These are phyloP conservation scores for Pseudocercospora musae DNA, from an alignment of 2,329 filamentous ascomycete genomes.

Conservation along the genomic window DNA sequence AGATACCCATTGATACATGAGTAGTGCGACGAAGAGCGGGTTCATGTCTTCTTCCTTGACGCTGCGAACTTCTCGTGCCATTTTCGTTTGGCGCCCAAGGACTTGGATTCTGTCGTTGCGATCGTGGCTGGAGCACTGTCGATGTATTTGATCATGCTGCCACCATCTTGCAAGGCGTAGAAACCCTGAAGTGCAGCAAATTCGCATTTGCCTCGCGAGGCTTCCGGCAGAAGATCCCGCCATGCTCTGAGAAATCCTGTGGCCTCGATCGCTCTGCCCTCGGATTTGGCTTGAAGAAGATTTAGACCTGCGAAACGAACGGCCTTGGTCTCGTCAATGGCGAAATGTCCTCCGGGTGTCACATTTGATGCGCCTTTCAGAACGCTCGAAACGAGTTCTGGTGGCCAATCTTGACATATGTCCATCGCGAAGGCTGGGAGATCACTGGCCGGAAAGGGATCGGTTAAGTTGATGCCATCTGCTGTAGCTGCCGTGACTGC, in stretches of 20 bases:
- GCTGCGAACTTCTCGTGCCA: slow-evolving; percentile 41
- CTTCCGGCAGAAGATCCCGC: slow-evolving; percentile 36
- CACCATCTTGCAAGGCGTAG: slow-evolving; percentile 22
- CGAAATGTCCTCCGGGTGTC: slow-evolving; percentile 27
- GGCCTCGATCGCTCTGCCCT: slow-evolving; percentile 22
- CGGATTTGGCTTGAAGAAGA: slow-evolving; percentile 24
- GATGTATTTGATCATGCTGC: slow-evolving; percentile 23
- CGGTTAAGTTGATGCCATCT: slow-evolving; percentile 41
- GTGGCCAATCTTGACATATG: slow-evolving; percentile 36
- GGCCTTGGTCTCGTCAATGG: slow-evolving; percentile 25
- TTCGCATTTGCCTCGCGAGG: slow-evolving; percentile 29
- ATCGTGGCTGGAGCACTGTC: slow-evolving; percentile 7
- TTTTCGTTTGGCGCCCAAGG: slow-evolving; percentile 34
- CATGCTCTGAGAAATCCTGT: slow-evolving; percentile 37
- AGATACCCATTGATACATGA: not conserved
- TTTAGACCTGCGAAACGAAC: slow-evolving; percentile 25
- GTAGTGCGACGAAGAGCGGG: not conserved
- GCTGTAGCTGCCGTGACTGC: slow-evolving; percentile 42
- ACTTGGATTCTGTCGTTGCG: slow-evolving; percentile 20
- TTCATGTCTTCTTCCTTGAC: slow-evolving; percentile 27
- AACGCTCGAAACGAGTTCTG: slow-evolving; percentile 37
- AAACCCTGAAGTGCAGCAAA: slow-evolving; percentile 27
- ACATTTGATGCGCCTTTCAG: slow-evolving; percentile 26
- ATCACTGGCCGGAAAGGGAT: slow-evolving; percentile 34
- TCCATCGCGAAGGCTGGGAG: slow-evolving; percentile 19